Base-by-base conservation (phyloP, 163 green algal genomes). In the Chlorella variabilis region DNA sequence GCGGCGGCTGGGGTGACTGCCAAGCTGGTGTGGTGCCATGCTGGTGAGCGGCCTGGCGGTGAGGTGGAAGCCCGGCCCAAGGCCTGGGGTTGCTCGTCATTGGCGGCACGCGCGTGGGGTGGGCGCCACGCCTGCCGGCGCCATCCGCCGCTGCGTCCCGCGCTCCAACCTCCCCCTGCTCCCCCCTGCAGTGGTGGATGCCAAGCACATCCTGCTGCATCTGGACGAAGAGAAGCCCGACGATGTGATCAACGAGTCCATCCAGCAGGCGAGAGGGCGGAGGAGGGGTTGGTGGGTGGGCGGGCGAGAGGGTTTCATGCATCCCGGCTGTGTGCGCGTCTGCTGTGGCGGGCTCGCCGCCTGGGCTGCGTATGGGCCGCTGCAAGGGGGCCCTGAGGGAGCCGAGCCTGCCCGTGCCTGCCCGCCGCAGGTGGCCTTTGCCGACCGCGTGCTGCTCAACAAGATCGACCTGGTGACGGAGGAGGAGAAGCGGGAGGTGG, bases 371-470 rank as follows among this genome's bases (percentile, higher is more conserved):
- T n/a, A n/a, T n/a, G n/a, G n/a, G n/a, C n/a, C n/a, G n/a, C n/a
- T n/a, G n/a, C n/a, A n/a, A n/a, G n/a, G n/a, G n/a, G n/a, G n/a
- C n/a, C n/a, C n/a, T n/a, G n/a, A n/a, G n/a, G n/a, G n/a, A n/a
- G n/a, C n/a, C n/a, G n/a, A n/a, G n/a, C n/a, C n/a, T n/a, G n/a
- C n/a, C n/a, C n/a, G n/a, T n/a, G n/a, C n/a, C n/a, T n/a, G n/a
- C n/a, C n/a, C n/a, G n/a, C n/a, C 25, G 39, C 94, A 99, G 82
- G 90, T 98, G 18, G 94, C 95, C 0, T 97, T 96, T 80, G 91
- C 91, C 11, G 96, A 99, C 86, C 88, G 94, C 13, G 94, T 98
- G 34, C 80, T 99, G 29, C 89, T 99, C 2, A 99, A 99, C 91
- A 99, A 99, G 80, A 91, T 89, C 1, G 96, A 99, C 80, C 87